Evolutionary conservation across 345 rosid genomes (phyloP).

Genomic region (Citrus hindsii): DNA sequence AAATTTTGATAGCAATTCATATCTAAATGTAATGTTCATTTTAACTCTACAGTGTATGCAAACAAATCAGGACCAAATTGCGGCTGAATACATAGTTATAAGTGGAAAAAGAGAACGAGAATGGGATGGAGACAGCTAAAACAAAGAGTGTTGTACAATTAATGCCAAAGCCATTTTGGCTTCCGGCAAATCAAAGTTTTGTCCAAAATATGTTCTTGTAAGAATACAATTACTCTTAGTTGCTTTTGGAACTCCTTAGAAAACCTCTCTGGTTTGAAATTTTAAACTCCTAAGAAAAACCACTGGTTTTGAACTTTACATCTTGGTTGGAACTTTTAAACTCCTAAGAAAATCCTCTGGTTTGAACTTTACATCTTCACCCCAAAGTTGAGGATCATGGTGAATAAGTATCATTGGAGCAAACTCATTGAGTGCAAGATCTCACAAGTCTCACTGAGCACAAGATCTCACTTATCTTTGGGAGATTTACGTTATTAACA

Average conservation of each 20-base stretch:
- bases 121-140: conserved; percentile 52
- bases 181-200: too few species aligned
- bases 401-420: conserved; percentile 28
- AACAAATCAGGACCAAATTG: conserved; percentile 43
- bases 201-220: conserved; percentile 43
- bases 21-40: too few species aligned
- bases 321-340: conserved; percentile 43
- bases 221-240: conserved; percentile 39
- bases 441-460: too few species aligned
- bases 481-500: neutral
- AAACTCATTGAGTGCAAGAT: too few species aligned
- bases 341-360: too few species aligned
- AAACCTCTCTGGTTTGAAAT: conserved; percentile 56
- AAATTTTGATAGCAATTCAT: too few species aligned
- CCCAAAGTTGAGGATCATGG: conserved; percentile 44
- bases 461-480: too few species aligned
- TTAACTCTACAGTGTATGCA: conserved; percentile 16
- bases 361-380: conserved; percentile 36
- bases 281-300: neutral
- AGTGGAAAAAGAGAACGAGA: conserved; percentile 39
- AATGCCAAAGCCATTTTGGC: too few species aligned
- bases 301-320: conserved; percentile 5
- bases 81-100: conserved; percentile 34
- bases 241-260: conserved; percentile 46
- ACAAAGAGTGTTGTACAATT: conserved; percentile 49